phyloP scores from a whole-genome alignment of 2,329 filamentous ascomycete genomes.

The Claviceps cyperi region DNA sequence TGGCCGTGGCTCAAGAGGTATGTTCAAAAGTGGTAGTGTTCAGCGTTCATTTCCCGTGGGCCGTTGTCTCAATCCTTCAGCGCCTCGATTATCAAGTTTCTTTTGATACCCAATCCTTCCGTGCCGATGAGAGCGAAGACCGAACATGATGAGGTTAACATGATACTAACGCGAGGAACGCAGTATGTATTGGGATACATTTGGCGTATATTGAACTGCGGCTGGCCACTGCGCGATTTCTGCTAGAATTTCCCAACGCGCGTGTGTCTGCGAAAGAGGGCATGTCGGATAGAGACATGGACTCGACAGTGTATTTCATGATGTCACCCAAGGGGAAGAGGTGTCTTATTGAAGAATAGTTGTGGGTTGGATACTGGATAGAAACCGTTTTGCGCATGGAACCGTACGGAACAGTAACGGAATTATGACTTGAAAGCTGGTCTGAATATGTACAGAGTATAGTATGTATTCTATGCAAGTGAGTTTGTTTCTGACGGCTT shows the following conservation, averaged over 20 bases:
- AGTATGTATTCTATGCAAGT: too few relatives aligned
- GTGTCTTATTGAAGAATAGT: conserved; percentile 15
- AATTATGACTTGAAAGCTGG: too few relatives aligned
- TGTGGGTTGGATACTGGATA: neutral
- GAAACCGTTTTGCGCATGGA: too few relatives aligned
- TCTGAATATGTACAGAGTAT: too few relatives aligned
- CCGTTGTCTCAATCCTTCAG: too few relatives aligned
- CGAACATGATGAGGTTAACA: too few relatives aligned
- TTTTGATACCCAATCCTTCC: too few relatives aligned
- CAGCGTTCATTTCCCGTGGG: too few relatives aligned
- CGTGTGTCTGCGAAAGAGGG: conserved; percentile 18
- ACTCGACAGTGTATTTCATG: conserved; percentile 19
- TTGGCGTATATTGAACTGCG: conserved; percentile 42
- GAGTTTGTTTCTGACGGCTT: too few relatives aligned
- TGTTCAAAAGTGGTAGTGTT: conserved; percentile 1
- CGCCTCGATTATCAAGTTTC: too few relatives aligned
- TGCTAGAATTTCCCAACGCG: conserved; percentile 28
- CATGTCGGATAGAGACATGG: conserved; percentile 24
- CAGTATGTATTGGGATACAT: conserved; percentile 40
- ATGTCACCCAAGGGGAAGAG: conserved; percentile 16
- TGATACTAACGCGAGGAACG: neutral
- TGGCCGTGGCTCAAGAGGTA: conserved; percentile 34
- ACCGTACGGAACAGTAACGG: too few relatives aligned
- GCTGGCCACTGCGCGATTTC: conserved; percentile 35
- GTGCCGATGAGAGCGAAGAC: too few relatives aligned